Evolutionary conservation across 352 stramenopile species (phyloP), one percentile per base, ranked within the genome.

Genomic region (Pythium phragmitis): DNA sequence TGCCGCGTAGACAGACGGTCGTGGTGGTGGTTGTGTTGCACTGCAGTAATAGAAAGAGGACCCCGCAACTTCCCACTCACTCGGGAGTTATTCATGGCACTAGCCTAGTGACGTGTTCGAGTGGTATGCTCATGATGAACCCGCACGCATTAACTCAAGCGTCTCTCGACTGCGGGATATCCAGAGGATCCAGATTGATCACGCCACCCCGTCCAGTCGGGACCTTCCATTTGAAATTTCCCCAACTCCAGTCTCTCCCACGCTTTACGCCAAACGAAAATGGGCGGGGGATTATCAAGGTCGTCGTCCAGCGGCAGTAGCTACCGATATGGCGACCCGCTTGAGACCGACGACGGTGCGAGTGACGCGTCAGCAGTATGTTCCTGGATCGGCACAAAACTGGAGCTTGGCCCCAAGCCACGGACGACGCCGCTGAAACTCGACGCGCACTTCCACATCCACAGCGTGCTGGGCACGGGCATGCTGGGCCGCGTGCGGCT

Each of bases 401-500:
- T 91, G 42, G 76, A 84, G 33, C 65, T 88, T 59, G 79, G 77
- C 21, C 70, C 72, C 26, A 90, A 86, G 53, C 72, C 77, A 0
- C 77, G 11, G 34, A 6, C 34, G 34, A 21, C 39, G 5, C 39
- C 17, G 14, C 19, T 19, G 5, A 46, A 46, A n/a, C 41, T 89
- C 16, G 72, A 82, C 39, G 80, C 67, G 41, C 77, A 87, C 65
- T 92, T 92, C 51, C 59, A 79, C 4, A 23, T 88, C 58, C 64
- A 80, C 63, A 71, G 70, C 5, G 72, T 92, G 11, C 63, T 92
- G 4, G 84, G 84, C 53, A 91, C 78, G 5, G 84, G 84, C 26
- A 91, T 92, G 76, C 66, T 92, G 6, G 84, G 84, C 28, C 77
- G 82, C 56, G 84, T 92, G 54, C 76, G 75, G 3, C 65, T 89